Percentiles rank a stretch among this genome's conserved stretches.
Evolutionary conservation across 192 early-diverging fungal genomes (phyloP).

Genomic region (Polychytrium aggregatum): DNA sequence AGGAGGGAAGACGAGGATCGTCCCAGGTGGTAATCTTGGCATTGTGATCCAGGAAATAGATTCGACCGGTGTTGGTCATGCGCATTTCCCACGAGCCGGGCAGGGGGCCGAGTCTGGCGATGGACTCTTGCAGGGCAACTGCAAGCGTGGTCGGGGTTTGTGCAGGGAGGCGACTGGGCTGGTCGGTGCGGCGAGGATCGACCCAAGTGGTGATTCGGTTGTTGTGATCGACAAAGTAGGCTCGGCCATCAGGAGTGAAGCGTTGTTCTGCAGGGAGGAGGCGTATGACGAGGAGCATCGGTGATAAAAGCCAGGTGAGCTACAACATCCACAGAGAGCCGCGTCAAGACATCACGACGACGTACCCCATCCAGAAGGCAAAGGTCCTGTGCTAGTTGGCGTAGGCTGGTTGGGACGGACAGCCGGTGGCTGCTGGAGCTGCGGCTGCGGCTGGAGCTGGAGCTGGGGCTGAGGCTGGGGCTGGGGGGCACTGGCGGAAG

Average conservation of each 20-base stretch:
- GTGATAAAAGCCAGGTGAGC: no score
- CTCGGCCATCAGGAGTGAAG: slow-evolving; percentile 54
- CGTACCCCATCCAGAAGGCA: slow-evolving; percentile 53
- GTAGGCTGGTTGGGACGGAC: slow-evolving; percentile 92
- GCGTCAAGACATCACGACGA: no score
- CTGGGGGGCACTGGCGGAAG: no score
- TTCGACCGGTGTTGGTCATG: slow-evolving; percentile 80
- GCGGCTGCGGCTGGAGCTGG: slow-evolving; percentile 12
- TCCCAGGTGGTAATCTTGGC: slow-evolving; percentile 98
- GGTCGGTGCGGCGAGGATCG: slow-evolving; percentile 51
- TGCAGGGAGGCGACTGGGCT: slow-evolving; percentile 38
- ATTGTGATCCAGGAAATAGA: slow-evolving; percentile 98
- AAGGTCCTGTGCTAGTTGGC: slow-evolving; percentile 87
- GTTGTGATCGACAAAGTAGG: slow-evolving; percentile 99
- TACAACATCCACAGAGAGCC: no score
- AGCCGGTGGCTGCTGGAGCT: slow-evolving; percentile 16
- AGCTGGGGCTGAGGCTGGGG: slow-evolving; percentile 11
- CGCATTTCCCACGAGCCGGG: slow-evolving; percentile 99
- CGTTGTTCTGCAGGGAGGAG: slow-evolving; percentile 17
- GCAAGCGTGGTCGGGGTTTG: slow-evolving; percentile 37
- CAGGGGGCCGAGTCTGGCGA: slow-evolving; percentile 71
- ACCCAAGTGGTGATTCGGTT: slow-evolving; percentile 97
- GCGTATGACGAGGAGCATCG: no score
- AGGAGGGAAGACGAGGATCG: slow-evolving; percentile 50
- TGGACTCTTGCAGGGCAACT: slow-evolving; percentile 56